Conservation (phyloP, 2,329 filamentous ascomycete species). For the Colletotrichum gloeosporioides region DNA sequence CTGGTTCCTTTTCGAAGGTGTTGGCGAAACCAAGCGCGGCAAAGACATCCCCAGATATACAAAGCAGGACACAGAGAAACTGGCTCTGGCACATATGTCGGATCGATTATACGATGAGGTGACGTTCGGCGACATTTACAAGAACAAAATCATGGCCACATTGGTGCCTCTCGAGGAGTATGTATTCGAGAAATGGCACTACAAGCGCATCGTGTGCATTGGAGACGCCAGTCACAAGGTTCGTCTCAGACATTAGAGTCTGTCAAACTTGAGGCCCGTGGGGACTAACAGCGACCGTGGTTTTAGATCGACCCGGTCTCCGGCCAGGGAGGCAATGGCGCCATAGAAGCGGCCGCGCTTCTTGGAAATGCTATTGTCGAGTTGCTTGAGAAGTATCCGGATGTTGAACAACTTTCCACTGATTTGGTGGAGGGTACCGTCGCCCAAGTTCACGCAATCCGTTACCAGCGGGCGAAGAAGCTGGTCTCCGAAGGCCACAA, state of each 20-base stretch:
- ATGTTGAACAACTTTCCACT: not conserved
- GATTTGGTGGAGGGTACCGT: not conserved
- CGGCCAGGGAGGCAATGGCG: slow-evolving; percentile 29
- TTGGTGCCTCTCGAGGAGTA: slow-evolving; percentile 34
- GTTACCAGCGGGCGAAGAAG: not conserved
- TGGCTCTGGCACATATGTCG: slow-evolving; percentile 27
- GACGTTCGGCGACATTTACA: slow-evolving; percentile 35
- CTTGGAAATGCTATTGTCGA: slow-evolving; percentile 23
- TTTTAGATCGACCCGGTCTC: slow-evolving; percentile 26
- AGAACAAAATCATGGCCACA: slow-evolving; percentile 29
- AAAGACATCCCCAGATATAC: slow-evolving; percentile 38
- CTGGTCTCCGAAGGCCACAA: not conserved
- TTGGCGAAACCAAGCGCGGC: slow-evolving; percentile 29
- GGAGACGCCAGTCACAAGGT: slow-evolving; percentile 49
- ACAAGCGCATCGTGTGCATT: slow-evolving; percentile 40
- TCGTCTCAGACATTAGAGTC: not conserved
- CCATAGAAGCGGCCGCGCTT: slow-evolving; percentile 28
- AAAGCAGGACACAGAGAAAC: slow-evolving; percentile 31
- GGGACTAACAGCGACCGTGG: not conserved
- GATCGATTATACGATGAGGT: slow-evolving; percentile 25
- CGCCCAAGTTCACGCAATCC: not conserved
- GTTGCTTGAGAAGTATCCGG: not conserved
- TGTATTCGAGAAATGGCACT: slow-evolving; percentile 42
- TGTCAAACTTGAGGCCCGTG: not conserved
- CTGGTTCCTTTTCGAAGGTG: slow-evolving; percentile 40